Evolutionary conservation across 345 rosid species (phyloP), one percentile per base, ranked within the genome.

Genomic region (Gossypium arboreum): DNA sequence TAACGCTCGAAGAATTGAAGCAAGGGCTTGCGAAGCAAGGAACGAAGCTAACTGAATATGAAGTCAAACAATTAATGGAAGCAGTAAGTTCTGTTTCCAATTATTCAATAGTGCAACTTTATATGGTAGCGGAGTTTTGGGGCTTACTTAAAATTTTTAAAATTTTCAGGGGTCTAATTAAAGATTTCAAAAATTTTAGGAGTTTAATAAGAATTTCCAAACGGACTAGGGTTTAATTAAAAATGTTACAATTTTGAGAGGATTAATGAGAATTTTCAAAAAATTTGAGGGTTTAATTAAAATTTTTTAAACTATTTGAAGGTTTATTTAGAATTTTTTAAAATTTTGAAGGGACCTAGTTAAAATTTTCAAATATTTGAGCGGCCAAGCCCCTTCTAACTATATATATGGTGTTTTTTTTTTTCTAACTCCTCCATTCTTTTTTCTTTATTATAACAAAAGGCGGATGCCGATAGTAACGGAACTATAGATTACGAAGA

Each of bases 21-120:
- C 91, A 84, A 9, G 97, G 98, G 47, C 97, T 94, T 75, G 90
- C 94, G 13, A 88, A 86, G 80, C 98, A 92, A 83, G 98, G 98
- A 70, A 92, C 97, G 20, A 91, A 84, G 82, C 81, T 94, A 9
- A 83, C 97, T 0, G 98, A 94, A 83, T 83, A 51, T 7, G 98
- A 94, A 89, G 97, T 83, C 41, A 85, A 91, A 61, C 98, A 94
- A 77, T 75, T 94, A 50, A 85, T 94, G 94, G 98, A 94, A 84
- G 97, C 98, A 27, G 98, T 94, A 74, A 88, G 98, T 81, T 50
- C 16, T 55, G 59, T 56, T 73, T 22, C 57, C 22, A 50, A 68
- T 10, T 2, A 48, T n/a, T 3, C 44, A 16, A 68, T 3, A 55
- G 41, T 17, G 9, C n/a, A 8, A 16, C 15, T 18, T 29, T 29